Base-by-base conservation (phyloP, 495 filamentous ascomycete species). In the Penicillium flavigenum region DNA sequence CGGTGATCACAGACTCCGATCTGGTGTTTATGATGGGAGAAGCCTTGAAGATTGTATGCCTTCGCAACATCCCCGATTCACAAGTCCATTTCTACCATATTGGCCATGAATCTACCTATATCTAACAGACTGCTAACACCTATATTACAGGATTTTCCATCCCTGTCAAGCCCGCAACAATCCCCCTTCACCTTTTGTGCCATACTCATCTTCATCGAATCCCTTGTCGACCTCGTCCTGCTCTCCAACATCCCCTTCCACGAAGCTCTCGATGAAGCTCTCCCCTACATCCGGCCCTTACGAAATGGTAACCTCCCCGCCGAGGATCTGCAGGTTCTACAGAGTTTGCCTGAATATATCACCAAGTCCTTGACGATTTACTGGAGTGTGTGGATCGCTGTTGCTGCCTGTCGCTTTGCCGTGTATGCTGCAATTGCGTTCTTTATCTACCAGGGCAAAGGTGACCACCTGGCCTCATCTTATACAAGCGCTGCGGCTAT, bases 21-120 rank as follows among this genome's bases (percentile, higher is more conserved):
- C 63, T 96, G 10, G 89, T 96, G 50, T 92, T 84, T 63, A 82
- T 96, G 42, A 74, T 96, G 14, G 91, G 91, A 43, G 90, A 94
- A 69, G 80, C 90, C 43, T 86, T 94, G 83, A 81, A 83, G 57
- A 80, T 95, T 58, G 88, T 90, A 83, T 32, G 76, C 68, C 36
- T 32, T 7, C 38, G 24, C 6, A 44, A 24, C 17, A 20, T 1
- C 31, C 9, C 9, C 26, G 7, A 34, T 26, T 17, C 36, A n/a
- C 9, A 32, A 5, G 10, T 19, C 9, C 22, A 52, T 20, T 12
- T 11, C 22, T 16, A n/a, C 1, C 10, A 8, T 10, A 19, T 41
- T 39, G 34, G 24, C n/a, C 27, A 20, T 17, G 50, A 17, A n/a
- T 7, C 0, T 14, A 11, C 22, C 22, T 12, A 20, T 26, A 31